Evolutionary conservation across 805 yeast species (phyloP).

Genomic region (Spencermartinsiella europaea): DNA sequence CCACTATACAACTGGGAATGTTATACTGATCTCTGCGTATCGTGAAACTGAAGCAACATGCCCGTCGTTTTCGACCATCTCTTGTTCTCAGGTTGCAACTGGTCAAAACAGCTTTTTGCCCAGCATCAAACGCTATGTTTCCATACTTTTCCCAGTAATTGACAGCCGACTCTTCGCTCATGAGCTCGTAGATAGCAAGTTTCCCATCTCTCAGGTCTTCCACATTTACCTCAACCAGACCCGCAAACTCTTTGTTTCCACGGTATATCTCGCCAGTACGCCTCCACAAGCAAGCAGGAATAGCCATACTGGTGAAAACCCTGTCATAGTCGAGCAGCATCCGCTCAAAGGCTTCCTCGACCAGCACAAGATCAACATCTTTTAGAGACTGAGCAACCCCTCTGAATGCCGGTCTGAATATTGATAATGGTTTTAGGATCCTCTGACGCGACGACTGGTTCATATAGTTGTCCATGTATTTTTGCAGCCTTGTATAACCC

Average conservation of each 20-base stretch:
- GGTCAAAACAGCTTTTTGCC: slow-evolving; percentile 90
- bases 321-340: slow-evolving; percentile 91
- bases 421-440: slow-evolving; percentile 75
- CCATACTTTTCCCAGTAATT: slow-evolving; percentile 98
- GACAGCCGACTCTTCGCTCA: slow-evolving; percentile 95
- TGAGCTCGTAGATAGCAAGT: slow-evolving; percentile 83
- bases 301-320: slow-evolving; percentile 95
- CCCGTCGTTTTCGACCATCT: slow-evolving; percentile 72
- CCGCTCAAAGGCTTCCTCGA: slow-evolving; percentile 90
- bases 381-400: slow-evolving; percentile 87
- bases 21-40: slow-evolving; percentile 88
- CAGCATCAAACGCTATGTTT: slow-evolving; percentile 91
- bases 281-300: slow-evolving; percentile 96
- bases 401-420: slow-evolving; percentile 87
- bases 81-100: slow-evolving; percentile 81
- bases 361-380: slow-evolving; percentile 85
- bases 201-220: slow-evolving; percentile 92
- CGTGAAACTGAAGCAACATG: slow-evolving; percentile 92
- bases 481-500: slow-evolving; percentile 85
- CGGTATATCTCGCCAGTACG: slow-evolving; percentile 94
- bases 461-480: slow-evolving; percentile 92
- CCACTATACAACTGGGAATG: slow-evolving; percentile 93
- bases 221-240: slow-evolving; percentile 79
- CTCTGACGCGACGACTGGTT: slow-evolving; percentile 75
- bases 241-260: slow-evolving; percentile 94